Evolutionary conservation across 495 filamentous ascomycete genomes (phyloP).

Genomic region (Neurospora sp.): DNA sequence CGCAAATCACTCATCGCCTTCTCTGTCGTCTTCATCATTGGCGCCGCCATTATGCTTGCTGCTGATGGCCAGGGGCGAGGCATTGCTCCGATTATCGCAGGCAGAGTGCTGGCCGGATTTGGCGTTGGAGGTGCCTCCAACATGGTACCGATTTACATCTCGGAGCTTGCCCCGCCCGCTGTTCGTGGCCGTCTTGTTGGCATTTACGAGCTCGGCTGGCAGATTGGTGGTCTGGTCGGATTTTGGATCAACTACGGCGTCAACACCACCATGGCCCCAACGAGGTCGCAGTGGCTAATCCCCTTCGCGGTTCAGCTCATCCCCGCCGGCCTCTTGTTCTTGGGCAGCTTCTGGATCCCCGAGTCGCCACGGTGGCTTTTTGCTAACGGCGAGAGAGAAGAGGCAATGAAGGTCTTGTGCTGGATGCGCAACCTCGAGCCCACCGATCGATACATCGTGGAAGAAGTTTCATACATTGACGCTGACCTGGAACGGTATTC

Average conservation of each 20-base stretch:
- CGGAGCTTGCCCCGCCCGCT: slow-evolving; percentile 45
- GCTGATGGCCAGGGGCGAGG: slow-evolving; percentile 42
- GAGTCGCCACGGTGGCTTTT: slow-evolving; percentile 59
- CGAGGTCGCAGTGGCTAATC: slow-evolving; percentile 43
- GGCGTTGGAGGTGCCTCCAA: slow-evolving; percentile 43
- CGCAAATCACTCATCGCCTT: slow-evolving; percentile 45
- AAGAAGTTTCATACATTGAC: slow-evolving; percentile 55
- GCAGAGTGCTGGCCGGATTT: slow-evolving; percentile 43
- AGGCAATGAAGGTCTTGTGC: slow-evolving; percentile 49
- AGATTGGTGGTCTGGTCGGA: slow-evolving; percentile 61
- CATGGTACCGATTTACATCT: slow-evolving; percentile 49
- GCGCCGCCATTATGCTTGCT: slow-evolving; percentile 53
- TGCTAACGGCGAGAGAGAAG: slow-evolving; percentile 40
- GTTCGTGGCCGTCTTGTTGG: slow-evolving; percentile 47
- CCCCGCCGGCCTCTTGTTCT: slow-evolving; percentile 39
- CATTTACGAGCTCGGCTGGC: slow-evolving; percentile 65
- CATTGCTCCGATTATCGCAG: slow-evolving; percentile 50
- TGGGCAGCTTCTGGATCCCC: slow-evolving; percentile 40
- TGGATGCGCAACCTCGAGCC: slow-evolving; percentile 52
- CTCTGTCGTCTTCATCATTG: slow-evolving; percentile 48
- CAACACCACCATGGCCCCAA: slow-evolving; percentile 32
- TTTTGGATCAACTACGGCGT: slow-evolving; percentile 62
- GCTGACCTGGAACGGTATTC: slow-evolving; percentile 46
- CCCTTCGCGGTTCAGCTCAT: slow-evolving; percentile 49
- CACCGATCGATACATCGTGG: slow-evolving; percentile 54